These are phyloP conservation scores for Pythium aphanidermatum DNA, from an alignment of 352 stramenopile genomes.

Conservation along the genomic window DNA sequence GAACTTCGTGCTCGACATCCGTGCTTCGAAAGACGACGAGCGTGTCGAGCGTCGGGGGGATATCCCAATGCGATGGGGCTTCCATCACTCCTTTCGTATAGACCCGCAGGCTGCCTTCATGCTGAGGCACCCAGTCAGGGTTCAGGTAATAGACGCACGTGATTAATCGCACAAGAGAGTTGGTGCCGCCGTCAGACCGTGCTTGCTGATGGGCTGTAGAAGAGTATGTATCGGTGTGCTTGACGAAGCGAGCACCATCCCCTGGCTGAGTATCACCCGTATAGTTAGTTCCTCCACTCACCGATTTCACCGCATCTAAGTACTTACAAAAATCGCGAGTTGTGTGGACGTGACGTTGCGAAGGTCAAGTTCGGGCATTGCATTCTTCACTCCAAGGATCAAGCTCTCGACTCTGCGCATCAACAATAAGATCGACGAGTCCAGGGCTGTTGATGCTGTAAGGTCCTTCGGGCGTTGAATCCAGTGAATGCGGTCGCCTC, in stretches of 20 bases:
- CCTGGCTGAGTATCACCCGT: too few relatives aligned
- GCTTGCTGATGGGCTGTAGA: conserved; percentile 25
- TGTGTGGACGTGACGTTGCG: conserved; percentile 70
- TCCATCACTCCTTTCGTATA: conserved; percentile 27
- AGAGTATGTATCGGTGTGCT: conserved; percentile 66
- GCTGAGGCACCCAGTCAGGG: conserved; percentile 44
- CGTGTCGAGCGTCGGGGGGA: conserved; percentile 79
- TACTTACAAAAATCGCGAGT: conserved; percentile 68
- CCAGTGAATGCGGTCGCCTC: conserved; percentile 68
- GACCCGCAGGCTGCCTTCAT: conserved; percentile 65
- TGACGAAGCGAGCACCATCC: conserved; percentile 59
- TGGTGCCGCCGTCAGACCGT: conserved; percentile 10
- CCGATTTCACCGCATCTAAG: background rate
- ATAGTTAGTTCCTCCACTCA: too few relatives aligned
- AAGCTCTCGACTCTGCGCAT: conserved; percentile 43
- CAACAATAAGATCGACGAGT: conserved; percentile 34
- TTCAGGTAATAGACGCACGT: conserved; percentile 89
- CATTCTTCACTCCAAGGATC: conserved; percentile 48
- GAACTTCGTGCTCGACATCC: conserved; percentile 87
- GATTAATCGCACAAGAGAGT: conserved; percentile 43
- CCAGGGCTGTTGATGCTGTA: conserved; percentile 17
- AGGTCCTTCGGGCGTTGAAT: conserved; percentile 39
- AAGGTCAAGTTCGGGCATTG: conserved; percentile 39
- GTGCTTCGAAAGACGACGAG: conserved; percentile 90
- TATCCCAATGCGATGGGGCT: conserved; percentile 39